Evolutionary conservation across 345 rosid species (phyloP).

Genomic region (Clausena lansium): DNA sequence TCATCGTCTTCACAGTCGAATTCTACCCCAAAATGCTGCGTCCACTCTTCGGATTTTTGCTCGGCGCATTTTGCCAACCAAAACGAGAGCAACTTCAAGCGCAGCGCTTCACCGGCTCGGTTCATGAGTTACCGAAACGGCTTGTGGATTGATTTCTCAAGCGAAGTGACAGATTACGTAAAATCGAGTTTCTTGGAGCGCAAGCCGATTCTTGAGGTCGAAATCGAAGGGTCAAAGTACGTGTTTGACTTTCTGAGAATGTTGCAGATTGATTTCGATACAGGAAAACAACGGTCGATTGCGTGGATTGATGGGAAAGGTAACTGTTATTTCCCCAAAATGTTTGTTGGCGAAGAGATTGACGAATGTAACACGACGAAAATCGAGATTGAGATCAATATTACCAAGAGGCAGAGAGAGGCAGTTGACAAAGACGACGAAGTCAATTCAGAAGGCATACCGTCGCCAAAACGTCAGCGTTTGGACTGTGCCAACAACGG

Average conservation of each 20-base stretch:
- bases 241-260: conserved; percentile 43
- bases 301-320: conserved; percentile 53
- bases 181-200: conserved; percentile 26
- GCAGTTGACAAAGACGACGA: conserved; percentile 26
- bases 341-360: conserved; percentile 16
- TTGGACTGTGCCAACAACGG: neutral
- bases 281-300: conserved; percentile 33
- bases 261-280: conserved; percentile 39
- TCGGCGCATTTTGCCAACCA: conserved; percentile 2
- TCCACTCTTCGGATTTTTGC: neutral
- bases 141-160: conserved; percentile 35
- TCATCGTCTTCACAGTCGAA: neutral
- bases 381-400: conserved; percentile 21
- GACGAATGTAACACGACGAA: neutral
- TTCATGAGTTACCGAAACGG: conserved; percentile 37
- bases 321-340: conserved; percentile 37
- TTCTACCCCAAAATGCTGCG: neutral
- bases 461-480: conserved; percentile 22
- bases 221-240: conserved; percentile 31
- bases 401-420: conserved; percentile 31
- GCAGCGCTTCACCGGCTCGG: conserved; percentile 31
- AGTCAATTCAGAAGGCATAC: conserved; percentile 26
- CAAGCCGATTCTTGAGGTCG: conserved; percentile 26
- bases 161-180: conserved; percentile 22
- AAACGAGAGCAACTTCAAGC: conserved; percentile 27